Base-by-base conservation (phyloP, 805 yeast species). In the Starmera caribaea region DNA sequence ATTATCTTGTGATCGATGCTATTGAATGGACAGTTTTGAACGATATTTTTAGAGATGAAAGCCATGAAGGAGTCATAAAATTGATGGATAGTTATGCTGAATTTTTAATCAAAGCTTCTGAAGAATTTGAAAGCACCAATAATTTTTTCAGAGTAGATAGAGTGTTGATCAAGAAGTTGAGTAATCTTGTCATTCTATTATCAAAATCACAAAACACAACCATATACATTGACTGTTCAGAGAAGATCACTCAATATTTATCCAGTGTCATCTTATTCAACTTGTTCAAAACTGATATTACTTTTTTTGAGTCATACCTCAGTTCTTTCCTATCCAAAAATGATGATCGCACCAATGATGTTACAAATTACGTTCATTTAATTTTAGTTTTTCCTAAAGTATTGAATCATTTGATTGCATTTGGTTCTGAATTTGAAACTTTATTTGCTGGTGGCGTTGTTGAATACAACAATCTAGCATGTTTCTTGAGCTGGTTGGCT, bases 251-350 rank as follows among this genome's bases (percentile, higher is more conserved):
- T 11, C 53, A 57, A 24, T 53, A 64, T 1, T 44, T 72, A 5
- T 51, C 72, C 2, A 52, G 58, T 12, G 53, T 65, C 8, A 58
- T 71, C 36, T 57, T 71, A 4, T 53, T 65, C 4, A 61, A 54
- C 38, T 34, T 53, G 1, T 45, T 54, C 35, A 50, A 43, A 7
- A 36, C 36, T 15, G 59, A 51, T 10, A 45, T 55, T 11, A 38
- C 38, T 14, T 31, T 45, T 1, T 33, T 53, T 4, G 55, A 54
- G 21, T n/a, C 34, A 4, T 56, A 53, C 33, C 33, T 54, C 16
- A 31, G 38, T 3, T 33, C 45, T 0, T 31, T 55, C 8, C 28
- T 51, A 5, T 36, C 38, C 8, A 42, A 41, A 5, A 14, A n/a
- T 3, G 51, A 48, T n/a, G 50, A 45, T 15, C 42, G 29, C 9